These are phyloP conservation scores for Trichosporon inkin DNA, from an alignment of 1,284 basidiomycete species.

Conservation along the genomic window DNA sequence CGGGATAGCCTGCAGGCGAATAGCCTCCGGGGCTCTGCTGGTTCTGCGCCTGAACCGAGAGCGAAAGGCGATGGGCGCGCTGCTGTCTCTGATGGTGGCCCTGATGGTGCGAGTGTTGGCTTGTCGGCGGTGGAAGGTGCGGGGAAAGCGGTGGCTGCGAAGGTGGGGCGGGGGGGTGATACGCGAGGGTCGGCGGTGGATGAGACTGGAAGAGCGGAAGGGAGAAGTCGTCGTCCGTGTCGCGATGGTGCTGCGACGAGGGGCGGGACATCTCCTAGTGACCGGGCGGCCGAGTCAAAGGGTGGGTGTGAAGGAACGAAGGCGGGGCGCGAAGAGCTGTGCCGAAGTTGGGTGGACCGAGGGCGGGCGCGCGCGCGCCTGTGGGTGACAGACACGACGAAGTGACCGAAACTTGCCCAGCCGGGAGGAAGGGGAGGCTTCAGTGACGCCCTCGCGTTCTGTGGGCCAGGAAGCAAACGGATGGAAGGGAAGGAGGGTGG, in stretches of 20 bases:
- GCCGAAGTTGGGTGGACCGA: background rate
- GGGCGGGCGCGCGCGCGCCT: background rate
- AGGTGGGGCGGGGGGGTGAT: conserved; percentile 12
- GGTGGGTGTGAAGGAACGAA: background rate
- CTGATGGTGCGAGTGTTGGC: conserved; percentile 12
- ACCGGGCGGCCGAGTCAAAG: background rate
- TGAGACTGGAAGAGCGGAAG: conserved; percentile 37
- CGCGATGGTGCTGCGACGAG: conserved; percentile 35
- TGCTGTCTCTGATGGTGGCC: conserved; percentile 9
- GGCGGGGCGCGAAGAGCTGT: background rate
- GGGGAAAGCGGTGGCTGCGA: conserved; percentile 21
- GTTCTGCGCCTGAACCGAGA: conserved; percentile 9
- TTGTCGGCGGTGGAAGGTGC: conserved; percentile 13
- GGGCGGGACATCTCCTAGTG: conserved; percentile 36
- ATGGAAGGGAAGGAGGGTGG: background rate
- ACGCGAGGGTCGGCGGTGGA: conserved; percentile 18
- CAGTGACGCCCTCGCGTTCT: background rate
- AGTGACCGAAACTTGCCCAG: background rate
- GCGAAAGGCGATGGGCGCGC: background rate
- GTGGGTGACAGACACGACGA: background rate
- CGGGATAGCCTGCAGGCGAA: conserved; percentile 15
- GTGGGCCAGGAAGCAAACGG: background rate
- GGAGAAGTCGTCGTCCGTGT: conserved; percentile 29
- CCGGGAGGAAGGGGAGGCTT: background rate
- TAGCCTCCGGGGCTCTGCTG: conserved; percentile 13